Base-by-base conservation (phyloP, 768 basidiomycete genomes). In the Suillus plorans region DNA sequence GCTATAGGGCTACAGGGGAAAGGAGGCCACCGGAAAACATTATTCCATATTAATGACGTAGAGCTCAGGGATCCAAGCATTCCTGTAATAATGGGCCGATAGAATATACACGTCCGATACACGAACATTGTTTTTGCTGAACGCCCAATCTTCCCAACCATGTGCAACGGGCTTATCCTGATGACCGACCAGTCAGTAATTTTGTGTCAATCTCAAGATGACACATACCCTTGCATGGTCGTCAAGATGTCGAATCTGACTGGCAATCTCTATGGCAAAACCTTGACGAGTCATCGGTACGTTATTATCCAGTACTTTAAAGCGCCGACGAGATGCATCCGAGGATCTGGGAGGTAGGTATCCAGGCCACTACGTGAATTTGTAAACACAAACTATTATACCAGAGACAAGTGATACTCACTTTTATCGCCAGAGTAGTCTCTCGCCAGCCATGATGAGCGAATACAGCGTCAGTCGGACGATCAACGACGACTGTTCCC, bases 61-160 rank as follows among this genome's bases (percentile, higher is more conserved):
- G 60, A 75, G 47, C 42, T 75, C 74, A 37, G 74, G 74, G 4
- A 74, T 55, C 74, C 74, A 75, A 6, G 65, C 45, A n/a, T 67
- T 69, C n/a, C 64, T 62, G 57, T 76, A 76, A 56, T 74, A 71
- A 63, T 75, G 74, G 3, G 70, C 37, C 36, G 70, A 69, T 0
- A 76, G 44, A 13, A 75, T 47, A 13, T 67, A 66, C 9, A 76
- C 41, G 14, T 72, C 71, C 12, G 60, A 34, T 2, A 44, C 31
- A 9, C 61, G 64, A n/a, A 74, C 68, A 47, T 64, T 67, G 63
- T 71, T 67, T 9, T 60, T 18, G 14, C 66, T 63, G 8, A 60
- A 14, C 5, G 66, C 66, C 74, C 74, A 76, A 56, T 57, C 68
- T 58, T 67, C 64, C 10, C 36, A 69, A 2, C 62, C 74, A 12